Percentiles rank a stretch among this genome's conserved stretches.
Conservation (phyloP, 148 eudicot species). For the Persicaria maculosa region DNA sequence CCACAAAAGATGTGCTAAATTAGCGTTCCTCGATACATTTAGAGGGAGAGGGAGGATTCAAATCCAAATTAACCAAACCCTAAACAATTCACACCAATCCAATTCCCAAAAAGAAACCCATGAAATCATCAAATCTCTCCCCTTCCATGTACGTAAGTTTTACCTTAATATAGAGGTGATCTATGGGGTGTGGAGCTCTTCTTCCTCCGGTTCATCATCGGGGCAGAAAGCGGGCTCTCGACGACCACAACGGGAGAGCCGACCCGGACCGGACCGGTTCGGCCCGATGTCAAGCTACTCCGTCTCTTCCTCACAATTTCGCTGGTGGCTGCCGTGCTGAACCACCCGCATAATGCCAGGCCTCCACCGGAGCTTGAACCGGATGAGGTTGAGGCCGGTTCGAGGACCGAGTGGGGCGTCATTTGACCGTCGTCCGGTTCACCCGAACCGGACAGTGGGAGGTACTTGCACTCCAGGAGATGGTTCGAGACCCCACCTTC, state of each 20-base stretch:
- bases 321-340: slow-evolving; percentile 19
- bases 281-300: slow-evolving; percentile 17
- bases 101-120: background rate
- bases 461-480: slow-evolving; percentile 4
- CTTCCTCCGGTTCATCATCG: slow-evolving; percentile 10
- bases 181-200: background rate
- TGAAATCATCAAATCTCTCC: background rate
- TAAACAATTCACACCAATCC: background rate
- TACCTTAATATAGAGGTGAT: background rate
- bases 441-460: slow-evolving; percentile 21
- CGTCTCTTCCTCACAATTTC: slow-evolving; percentile 39
- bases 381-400: slow-evolving; percentile 24
- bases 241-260: slow-evolving; percentile 12
- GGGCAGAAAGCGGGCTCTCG: background rate
- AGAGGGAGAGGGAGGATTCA: background rate
- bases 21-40: background rate
- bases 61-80: background rate
- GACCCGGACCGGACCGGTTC: slow-evolving; percentile 3
- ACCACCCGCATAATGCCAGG: slow-evolving; percentile 2
- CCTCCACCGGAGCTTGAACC: slow-evolving; percentile 25
- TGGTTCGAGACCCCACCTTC: slow-evolving; percentile 14
- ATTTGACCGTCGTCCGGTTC: slow-evolving; percentile 16
- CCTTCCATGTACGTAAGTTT: too few relatives aligned
- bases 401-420: slow-evolving; percentile 38
- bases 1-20: background rate